phyloP scores from a whole-genome alignment of 352 stramenopile genomes.

The Blastocystis sp. region DNA sequence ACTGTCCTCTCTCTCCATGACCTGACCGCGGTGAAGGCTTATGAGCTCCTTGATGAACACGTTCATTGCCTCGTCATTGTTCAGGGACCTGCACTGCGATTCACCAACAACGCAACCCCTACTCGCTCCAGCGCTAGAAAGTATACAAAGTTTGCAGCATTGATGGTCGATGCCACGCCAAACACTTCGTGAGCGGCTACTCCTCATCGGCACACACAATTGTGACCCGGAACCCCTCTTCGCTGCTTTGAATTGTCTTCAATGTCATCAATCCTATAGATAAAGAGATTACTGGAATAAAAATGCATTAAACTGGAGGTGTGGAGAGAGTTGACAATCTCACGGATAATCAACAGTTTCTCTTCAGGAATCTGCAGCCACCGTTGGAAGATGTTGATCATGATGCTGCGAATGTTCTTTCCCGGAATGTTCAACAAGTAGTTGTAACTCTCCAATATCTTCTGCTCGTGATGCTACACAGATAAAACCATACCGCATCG shows the following conservation, averaged over 20 bases:
- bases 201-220: neutral
- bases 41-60: constrained; percentile 91
- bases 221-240: constrained; percentile 77
- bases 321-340: constrained; percentile 81
- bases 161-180: constrained; percentile 89
- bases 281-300: constrained; percentile 87
- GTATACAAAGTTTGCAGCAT: constrained; percentile 95
- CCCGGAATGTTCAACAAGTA: constrained; percentile 82
- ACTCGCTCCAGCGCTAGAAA: constrained; percentile 87
- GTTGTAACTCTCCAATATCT: constrained; percentile 80
- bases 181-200: constrained; percentile 90
- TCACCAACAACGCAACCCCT: neutral
- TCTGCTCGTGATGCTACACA: constrained; percentile 51
- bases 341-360: constrained; percentile 73
- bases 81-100: constrained; percentile 78
- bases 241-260: constrained; percentile 92
- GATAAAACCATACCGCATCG: neutral
- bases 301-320: constrained; percentile 88
- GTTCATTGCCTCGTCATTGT: constrained; percentile 80
- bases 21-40: constrained; percentile 75
- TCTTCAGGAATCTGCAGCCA: constrained; percentile 74
- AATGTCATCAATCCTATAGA: constrained; percentile 83
- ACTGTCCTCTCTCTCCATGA: constrained; percentile 72
- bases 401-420: constrained; percentile 82
- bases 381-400: constrained; percentile 84